Percentiles rank a stretch among this genome's conserved stretches.
These are phyloP conservation scores for Xerocomus minutiporus DNA, from an alignment of 1,284 basidiomycete species.

Conservation along the genomic window DNA sequence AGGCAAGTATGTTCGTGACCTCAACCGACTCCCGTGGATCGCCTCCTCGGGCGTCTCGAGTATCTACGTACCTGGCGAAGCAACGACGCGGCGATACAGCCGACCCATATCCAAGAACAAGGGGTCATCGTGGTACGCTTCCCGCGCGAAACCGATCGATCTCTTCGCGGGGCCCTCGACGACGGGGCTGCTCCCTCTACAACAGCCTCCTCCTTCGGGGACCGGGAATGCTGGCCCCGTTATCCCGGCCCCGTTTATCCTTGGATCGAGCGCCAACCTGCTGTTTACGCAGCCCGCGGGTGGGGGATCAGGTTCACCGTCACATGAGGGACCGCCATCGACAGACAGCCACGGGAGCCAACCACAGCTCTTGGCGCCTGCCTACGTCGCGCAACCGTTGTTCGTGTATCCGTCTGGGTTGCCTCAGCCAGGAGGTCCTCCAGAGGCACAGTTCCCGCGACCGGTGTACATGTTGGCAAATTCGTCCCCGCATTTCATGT, in stretches of 20 bases:
- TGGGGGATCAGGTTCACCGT: conserved; percentile 25
- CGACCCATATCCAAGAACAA: conserved; percentile 25
- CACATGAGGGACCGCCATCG: conserved; percentile 27
- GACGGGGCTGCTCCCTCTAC: conserved; percentile 28
- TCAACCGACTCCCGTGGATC: conserved; percentile 33
- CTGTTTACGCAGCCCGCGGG: conserved; percentile 24
- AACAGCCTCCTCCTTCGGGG: conserved; percentile 4
- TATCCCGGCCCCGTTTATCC: conserved; percentile 27
- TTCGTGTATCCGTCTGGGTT: conserved; percentile 32
- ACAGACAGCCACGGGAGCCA: conserved; percentile 33
- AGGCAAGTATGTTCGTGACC: conserved; percentile 26
- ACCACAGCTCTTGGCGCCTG: conserved; percentile 26
- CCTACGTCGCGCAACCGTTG: conserved; percentile 32
- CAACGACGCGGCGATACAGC: conserved; percentile 29
- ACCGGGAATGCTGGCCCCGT: conserved; percentile 6
- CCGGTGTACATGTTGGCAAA: conserved; percentile 30
- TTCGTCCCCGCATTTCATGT: conserved; percentile 25
- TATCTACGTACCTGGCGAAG: conserved; percentile 32
- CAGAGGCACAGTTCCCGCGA: conserved; percentile 21
- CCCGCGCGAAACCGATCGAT: conserved; percentile 28
- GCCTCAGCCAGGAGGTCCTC: conserved; percentile 28
- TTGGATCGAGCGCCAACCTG: conserved; percentile 31
- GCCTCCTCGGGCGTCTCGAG: conserved; percentile 31
- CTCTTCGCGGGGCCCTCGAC: conserved; percentile 32
- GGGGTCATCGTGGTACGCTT: conserved; percentile 27